These are phyloP conservation scores for Globisporangium camurandrum DNA, from an alignment of 352 stramenopile genomes.

Conservation along the genomic window DNA sequence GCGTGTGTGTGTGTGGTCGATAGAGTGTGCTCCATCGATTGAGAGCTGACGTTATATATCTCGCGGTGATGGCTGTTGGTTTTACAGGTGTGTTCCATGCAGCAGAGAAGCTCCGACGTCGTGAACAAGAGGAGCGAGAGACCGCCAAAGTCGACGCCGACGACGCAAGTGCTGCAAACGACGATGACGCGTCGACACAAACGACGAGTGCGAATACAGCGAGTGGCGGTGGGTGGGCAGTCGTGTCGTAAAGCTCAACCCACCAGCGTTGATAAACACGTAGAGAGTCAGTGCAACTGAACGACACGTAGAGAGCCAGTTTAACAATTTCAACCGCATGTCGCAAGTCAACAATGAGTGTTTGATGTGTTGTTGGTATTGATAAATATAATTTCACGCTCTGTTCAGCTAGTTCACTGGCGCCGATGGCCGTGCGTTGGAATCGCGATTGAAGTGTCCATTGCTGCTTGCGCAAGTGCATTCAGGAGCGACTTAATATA, in stretches of 20 bases:
- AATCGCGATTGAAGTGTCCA: background rate
- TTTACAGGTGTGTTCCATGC: conserved; percentile 80
- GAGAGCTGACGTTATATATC: too few species aligned
- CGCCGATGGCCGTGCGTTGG: too few species aligned
- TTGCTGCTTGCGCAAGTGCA: background rate
- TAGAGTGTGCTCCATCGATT: too few species aligned
- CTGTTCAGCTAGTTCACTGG: too few species aligned
- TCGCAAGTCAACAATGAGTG: too few species aligned
- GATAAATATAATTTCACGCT: too few species aligned
- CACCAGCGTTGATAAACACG: too few species aligned
- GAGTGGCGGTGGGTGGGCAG: conserved; percentile 9
- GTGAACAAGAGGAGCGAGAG: conserved; percentile 28
- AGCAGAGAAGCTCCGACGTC: conserved; percentile 66
- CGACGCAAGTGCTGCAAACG: conserved; percentile 2
- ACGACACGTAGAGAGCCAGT: too few species aligned
- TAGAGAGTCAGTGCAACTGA: too few species aligned
- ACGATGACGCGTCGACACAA: background rate
- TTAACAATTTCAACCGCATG: too few species aligned
- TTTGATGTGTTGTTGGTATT: too few species aligned
- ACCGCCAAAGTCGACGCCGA: conserved; percentile 13
- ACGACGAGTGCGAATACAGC: background rate
- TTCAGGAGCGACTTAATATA: conserved; percentile 48
- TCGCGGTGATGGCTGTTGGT: conserved; percentile 1
- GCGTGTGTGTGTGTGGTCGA: background rate
- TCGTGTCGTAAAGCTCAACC: too few species aligned